Evolutionary conservation across 768 basidiomycete species (phyloP), one percentile per base, ranked within the genome.

Genomic region (Mycena floridula): DNA sequence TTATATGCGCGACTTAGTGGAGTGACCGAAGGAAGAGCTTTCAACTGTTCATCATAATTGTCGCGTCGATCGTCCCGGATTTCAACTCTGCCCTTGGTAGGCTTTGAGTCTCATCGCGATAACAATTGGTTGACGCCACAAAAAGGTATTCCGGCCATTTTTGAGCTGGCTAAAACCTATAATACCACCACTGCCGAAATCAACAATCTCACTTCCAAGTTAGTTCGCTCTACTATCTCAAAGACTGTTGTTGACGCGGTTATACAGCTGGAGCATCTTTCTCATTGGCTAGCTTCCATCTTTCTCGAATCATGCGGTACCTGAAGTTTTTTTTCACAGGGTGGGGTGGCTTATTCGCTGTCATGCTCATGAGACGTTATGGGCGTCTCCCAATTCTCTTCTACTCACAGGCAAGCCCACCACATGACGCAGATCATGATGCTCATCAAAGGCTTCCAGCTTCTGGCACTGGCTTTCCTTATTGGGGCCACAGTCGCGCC

Each of bases 231-330:
- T n/a, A n/a, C n/a, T n/a, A n/a, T n/a, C n/a, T n/a, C n/a, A n/a
- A n/a, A n/a, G n/a, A n/a, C n/a, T n/a, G n/a, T n/a, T n/a, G n/a
- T n/a, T n/a, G n/a, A n/a, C n/a, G n/a, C n/a, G n/a, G n/a, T n/a
- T n/a, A n/a, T n/a, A n/a, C n/a, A n/a, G n/a, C 55, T 82, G 79
- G 81, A 81, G 78, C 51, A 81, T 82, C 45, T 82, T 81, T 57
- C 59, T 81, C 7, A 57, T 80, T 13, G 79, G 78, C 76, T n/a
- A 28, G 22, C n/a, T n/a, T n/a, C n/a, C n/a, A n/a, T n/a, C n/a
- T n/a, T 60, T 50, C 16, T 43, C 15, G 7, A 25, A 26, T 11
- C 23, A 40, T 11, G 12, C 16, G 16, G 20, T 7, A 12, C 18
- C 28, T 2, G 7, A 18, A 27, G 36, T 25, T 22, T 11, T 30